Conservation (phyloP, 805 yeast species). For the Saccharomycopsis microspora region DNA sequence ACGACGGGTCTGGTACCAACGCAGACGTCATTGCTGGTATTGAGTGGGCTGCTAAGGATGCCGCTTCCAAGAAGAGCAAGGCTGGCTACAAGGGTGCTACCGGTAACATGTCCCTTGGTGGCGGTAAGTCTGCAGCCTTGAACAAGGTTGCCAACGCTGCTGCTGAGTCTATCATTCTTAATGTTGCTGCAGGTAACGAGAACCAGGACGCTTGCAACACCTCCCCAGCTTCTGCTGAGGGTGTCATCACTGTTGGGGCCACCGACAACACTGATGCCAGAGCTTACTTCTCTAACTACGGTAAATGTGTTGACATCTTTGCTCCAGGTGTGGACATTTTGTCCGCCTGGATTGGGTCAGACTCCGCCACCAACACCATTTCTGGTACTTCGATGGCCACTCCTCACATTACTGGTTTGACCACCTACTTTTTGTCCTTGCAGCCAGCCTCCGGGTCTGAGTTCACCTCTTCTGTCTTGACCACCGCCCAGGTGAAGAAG, state of each 20-base stretch:
- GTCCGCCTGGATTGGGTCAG: constrained; percentile 45
- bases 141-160: constrained; percentile 54
- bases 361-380: constrained; percentile 35
- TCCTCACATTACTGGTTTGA: constrained; percentile 48
- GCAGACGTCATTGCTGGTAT: constrained; percentile 53
- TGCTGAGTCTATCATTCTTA: constrained; percentile 47
- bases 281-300: constrained; percentile 46
- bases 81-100: constrained; percentile 59
- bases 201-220: constrained; percentile 46
- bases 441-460: constrained; percentile 66
- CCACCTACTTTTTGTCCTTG: constrained; percentile 50
- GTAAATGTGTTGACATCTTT: constrained; percentile 40
- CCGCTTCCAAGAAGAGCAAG: constrained; percentile 29
- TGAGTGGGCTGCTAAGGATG: constrained; percentile 38
- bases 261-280: constrained; percentile 32
- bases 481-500: constrained; percentile 68
- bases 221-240: constrained; percentile 49
- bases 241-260: constrained; percentile 43
- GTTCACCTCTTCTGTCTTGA: constrained; percentile 34
- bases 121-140: constrained; percentile 43
- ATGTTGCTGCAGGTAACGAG: constrained; percentile 57
- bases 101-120: constrained; percentile 54
- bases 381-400: constrained; percentile 59
- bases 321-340: constrained; percentile 47
- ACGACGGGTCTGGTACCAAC: constrained; percentile 48